phyloP scores from a whole-genome alignment of 257 asterid genomes.

The Solanum sejunctum region DNA sequence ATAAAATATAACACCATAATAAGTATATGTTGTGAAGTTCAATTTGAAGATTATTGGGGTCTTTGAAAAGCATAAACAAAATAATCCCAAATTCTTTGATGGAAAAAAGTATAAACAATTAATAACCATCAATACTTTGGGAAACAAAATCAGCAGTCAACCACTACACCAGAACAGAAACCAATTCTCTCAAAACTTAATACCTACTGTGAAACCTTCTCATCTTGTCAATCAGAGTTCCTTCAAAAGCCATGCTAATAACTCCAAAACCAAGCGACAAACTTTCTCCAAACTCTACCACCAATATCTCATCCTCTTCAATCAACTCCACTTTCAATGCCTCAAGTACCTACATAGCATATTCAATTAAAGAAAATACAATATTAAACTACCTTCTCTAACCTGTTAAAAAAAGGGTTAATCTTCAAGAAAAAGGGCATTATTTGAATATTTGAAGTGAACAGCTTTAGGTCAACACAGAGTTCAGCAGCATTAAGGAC shows the following conservation, averaged over 20 bases:
- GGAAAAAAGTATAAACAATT: background rate
- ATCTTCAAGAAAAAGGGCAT: slow-evolving; percentile 16
- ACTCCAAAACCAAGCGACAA: slow-evolving; percentile 60
- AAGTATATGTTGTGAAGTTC: background rate
- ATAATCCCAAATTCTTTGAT: background rate
- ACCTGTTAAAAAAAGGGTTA: background rate
- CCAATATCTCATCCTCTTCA: no score
- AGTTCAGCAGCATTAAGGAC: slow-evolving; percentile 84
- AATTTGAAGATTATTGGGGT: background rate
- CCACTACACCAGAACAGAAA: background rate
- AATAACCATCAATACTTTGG: background rate
- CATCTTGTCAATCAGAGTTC: slow-evolving; percentile 82
- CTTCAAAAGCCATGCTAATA: slow-evolving; percentile 54
- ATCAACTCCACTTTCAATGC: no score
- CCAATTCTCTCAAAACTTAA: background rate
- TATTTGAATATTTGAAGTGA: slow-evolving; percentile 25
- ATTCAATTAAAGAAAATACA: background rate
- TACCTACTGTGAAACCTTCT: slow-evolving; percentile 90
- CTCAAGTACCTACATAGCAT: no score
- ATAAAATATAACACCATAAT: background rate
- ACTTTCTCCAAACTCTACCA: slow-evolving; percentile 12
- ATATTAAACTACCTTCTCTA: background rate
- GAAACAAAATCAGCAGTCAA: background rate
- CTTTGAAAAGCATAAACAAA: background rate
- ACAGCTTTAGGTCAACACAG: slow-evolving; percentile 44